A percentile compares a stretch with the other conserved stretches of the same genome.
Evolutionary conservation across 2,329 filamentous ascomycete species (phyloP).

Genomic region (Pseudogymnoascus sp.): DNA sequence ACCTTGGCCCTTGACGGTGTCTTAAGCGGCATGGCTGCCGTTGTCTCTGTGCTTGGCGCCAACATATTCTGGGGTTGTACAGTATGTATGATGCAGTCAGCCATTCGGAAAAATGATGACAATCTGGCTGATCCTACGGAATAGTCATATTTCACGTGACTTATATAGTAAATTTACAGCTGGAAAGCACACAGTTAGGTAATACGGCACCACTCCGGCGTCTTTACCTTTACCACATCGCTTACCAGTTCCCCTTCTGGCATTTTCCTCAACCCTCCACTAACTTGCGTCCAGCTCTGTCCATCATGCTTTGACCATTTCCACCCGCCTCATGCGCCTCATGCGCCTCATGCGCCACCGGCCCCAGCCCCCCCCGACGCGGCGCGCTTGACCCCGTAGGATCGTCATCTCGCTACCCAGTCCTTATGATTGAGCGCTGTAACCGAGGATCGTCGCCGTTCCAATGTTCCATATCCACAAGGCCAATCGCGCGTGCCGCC

Average conservation of each 20-base stretch:
- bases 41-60: background rate
- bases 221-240: background rate
- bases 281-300: background rate
- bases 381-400: background rate
- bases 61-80: background rate
- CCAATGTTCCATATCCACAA: background rate
- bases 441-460: background rate
- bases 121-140: background rate
- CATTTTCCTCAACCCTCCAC: background rate
- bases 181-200: background rate
- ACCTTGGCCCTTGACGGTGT: slow-evolving; percentile 20
- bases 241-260: slow-evolving; percentile 4
- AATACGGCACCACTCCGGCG: background rate
- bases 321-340: background rate
- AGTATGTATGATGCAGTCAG: background rate
- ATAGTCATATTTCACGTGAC: background rate
- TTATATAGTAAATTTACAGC: background rate
- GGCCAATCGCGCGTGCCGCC: background rate
- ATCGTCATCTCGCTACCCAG: background rate
- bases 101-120: background rate
- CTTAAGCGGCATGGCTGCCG: background rate
- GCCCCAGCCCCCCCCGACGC: background rate
- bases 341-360: background rate
- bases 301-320: background rate
- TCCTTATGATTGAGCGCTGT: background rate